Base-by-base conservation (phyloP, 2,329 filamentous ascomycete genomes). In the Cadophora luteo-olivacea region DNA sequence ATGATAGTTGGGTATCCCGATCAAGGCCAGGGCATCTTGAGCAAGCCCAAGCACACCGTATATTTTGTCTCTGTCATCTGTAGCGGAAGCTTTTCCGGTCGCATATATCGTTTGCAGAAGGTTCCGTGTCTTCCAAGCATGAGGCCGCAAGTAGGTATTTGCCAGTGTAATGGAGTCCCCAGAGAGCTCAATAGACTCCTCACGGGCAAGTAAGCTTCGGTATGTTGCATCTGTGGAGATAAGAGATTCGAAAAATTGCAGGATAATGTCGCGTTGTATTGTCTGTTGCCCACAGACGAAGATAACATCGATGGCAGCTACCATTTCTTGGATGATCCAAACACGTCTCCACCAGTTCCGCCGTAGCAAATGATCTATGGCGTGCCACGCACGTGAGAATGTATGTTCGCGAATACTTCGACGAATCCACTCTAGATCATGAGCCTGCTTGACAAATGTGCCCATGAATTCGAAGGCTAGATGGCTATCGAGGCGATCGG, bases 281-380 rank as follows among this genome's bases (percentile, higher is more conserved):
- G 7, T 8, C 16, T 55, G 14, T n/a, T 29, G 1, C n/a, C 52
- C 52, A 25, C 52, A 33, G 16, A 19, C 14, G 16, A 55, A 55
- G 14, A 49, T 7, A 4, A 49, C 6, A 6, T 22, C 45, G 14
- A 5, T 9, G 14, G 52, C 14, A n/a, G 25, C 52, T 33, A 19
- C 52, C 52, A 55, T n/a, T 33, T 33, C 25, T n/a, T 55, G 29
- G 22, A 49, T n/a, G n/a, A 49, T 49, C 52, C 52, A 55, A 8
- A 55, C 52, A n/a, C 29, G 29, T 29, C 12, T 55, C 25, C 29
- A 55, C 52, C 16, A 55, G 7, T 32, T 55, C 29, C 52, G 29
- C 3, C 33, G 29, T 33, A 55, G 14, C 7, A 55, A 6, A n/a
- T 55, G 25, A 9, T 55, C 16, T 5, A n/a, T 19, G 33, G 52